Base-by-base conservation (phyloP, 768 basidiomycete genomes). In the Macrolepiota dolichaula region DNA sequence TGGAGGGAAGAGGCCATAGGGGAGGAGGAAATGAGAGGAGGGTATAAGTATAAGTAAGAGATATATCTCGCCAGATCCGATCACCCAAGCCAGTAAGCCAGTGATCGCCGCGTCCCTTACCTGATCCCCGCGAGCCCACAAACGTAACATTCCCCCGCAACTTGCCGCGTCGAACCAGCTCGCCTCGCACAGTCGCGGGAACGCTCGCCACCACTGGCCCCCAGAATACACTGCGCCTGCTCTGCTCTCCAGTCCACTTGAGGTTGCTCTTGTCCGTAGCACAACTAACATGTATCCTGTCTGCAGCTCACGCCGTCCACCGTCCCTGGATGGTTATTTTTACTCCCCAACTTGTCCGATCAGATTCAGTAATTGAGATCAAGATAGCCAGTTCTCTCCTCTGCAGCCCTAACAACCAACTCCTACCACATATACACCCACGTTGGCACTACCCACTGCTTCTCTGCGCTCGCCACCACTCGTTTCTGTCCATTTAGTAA, bases 1-100 rank as follows among this genome's bases (percentile, higher is more conserved):
- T 40, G 62, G 59, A 60, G 47, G 55, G 61, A 65, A 29, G 72
- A 65, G 25, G 64, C 59, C 60, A 63, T 47, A 19, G 61, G 64
- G 56, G 64, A 64, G n/a, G n/a, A n/a, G n/a, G n/a, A n/a, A n/a
- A n/a, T n/a, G n/a, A n/a, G n/a, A n/a, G n/a, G n/a, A n/a, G n/a
- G n/a, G n/a, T n/a, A n/a, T n/a, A n/a, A n/a, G n/a, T n/a, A n/a
- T n/a, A n/a, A n/a, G n/a, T n/a, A n/a, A n/a, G n/a, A n/a, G n/a
- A n/a, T n/a, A 46, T 42, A 29, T 46, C 29, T 24, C 35, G 29
- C 19, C 55, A 57, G 55, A 57, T 57, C 55, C 55, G 55, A 57
- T 57, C 55, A 49, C 19, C 47, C n/a, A 19, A 19, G 24, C 22
- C 52, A 37, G 17, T 40, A 9, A 17, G n/a, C 12, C 13, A 47